A percentile compares a stretch with the other conserved stretches of the same genome.
Conservation (phyloP, 371 early-diverging fungal genomes). For the Blakeslea trispora region DNA sequence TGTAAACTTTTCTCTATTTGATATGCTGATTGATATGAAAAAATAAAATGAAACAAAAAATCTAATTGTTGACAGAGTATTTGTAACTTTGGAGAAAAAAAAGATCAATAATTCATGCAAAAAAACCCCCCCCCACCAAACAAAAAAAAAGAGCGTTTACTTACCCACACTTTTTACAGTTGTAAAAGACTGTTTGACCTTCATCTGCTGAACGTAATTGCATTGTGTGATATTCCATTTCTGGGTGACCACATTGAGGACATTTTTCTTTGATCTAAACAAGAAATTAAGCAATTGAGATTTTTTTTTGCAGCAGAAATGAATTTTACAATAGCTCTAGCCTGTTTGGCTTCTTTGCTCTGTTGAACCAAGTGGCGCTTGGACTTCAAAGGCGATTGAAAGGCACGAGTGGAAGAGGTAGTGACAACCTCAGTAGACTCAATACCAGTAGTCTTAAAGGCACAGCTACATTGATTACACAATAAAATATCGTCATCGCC, state of each 20-base stretch:
- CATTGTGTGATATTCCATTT: slow-evolving; percentile 98
- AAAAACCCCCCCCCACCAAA: neutral
- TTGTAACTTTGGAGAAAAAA: slow-evolving; percentile 36
- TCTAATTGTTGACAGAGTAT: slow-evolving; percentile 47
- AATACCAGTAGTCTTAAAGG: slow-evolving; percentile 71
- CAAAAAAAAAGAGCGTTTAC: slow-evolving; percentile 3
- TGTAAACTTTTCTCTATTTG: neutral
- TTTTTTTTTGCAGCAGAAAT: neutral
- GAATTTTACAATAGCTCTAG: slow-evolving; percentile 71
- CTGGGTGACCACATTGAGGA: slow-evolving; percentile 90
- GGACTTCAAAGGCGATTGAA: slow-evolving; percentile 77
- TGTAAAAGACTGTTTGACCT: slow-evolving; percentile 99
- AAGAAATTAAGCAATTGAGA: neutral
- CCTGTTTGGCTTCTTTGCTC: slow-evolving; percentile 52
- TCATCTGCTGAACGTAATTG: slow-evolving; percentile 99
- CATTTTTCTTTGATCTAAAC: slow-evolving; percentile 82
- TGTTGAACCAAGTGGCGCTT: slow-evolving; percentile 72
- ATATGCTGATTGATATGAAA: neutral
- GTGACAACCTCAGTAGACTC: slow-evolving; percentile 85
- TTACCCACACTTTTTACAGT: slow-evolving; percentile 97
- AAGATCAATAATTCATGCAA: neutral
- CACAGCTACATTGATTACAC: slow-evolving; percentile 79
- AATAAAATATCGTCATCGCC: slow-evolving; percentile 70
- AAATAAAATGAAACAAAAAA: slow-evolving; percentile 7
- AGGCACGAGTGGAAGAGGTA: slow-evolving; percentile 67